phyloP scores from a whole-genome alignment of 2,329 filamentous ascomycete species.

The Beauveria bassiana region DNA sequence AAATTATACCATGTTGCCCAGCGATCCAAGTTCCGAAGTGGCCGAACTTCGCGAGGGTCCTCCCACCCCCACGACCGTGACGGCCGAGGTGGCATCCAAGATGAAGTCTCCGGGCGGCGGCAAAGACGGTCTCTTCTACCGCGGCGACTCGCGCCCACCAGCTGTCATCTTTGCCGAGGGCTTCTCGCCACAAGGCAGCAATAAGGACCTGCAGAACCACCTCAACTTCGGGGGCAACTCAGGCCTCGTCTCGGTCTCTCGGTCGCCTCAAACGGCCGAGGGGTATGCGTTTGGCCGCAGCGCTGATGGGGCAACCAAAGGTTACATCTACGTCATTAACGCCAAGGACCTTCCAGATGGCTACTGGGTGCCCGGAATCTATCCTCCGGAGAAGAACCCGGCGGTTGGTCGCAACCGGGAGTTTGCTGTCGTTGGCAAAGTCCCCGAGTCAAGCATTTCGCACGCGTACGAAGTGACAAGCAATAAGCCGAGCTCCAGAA shows the following conservation, averaged over 20 bases:
- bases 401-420: not conserved
- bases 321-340: constrained; percentile 10
- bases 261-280: not conserved
- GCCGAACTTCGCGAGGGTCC: not conserved
- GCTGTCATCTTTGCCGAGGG: constrained; percentile 4
- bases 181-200: not conserved
- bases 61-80: not conserved
- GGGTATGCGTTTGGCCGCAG: constrained; percentile 8
- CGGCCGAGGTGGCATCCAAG: not conserved
- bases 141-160: constrained; percentile 9
- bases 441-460: not conserved
- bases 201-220: constrained; percentile 2
- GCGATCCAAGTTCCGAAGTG: not conserved
- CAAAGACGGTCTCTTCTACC: constrained; percentile 7
- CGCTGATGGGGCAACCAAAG: not conserved
- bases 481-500: not conserved
- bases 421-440: not conserved
- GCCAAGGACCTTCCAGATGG: constrained; percentile 2
- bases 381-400: not conserved
- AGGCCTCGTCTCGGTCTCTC: constrained; percentile 3
- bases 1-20: not conserved
- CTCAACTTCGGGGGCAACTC: constrained; percentile 1
- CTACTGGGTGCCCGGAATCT: constrained; percentile 12
- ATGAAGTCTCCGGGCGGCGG: not conserved
- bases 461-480: not conserved